These are phyloP conservation scores for Vicia villosa DNA, from an alignment of 306 rosid species.

Conservation along the genomic window DNA sequence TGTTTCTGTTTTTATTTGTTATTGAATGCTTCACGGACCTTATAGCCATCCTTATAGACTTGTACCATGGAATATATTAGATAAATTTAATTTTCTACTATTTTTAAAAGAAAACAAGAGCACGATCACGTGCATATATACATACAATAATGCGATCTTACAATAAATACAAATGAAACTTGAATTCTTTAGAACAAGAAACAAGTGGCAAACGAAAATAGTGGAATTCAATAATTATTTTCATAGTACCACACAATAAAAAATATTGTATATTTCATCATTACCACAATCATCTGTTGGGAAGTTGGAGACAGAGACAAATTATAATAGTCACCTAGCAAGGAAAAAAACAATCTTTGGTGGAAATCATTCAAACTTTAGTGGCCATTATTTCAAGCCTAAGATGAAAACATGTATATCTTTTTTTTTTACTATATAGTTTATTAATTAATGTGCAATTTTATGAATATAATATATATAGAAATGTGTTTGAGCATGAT, in stretches of 20 bases:
- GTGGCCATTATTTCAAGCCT: constrained; percentile 18
- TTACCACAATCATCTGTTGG: neutral
- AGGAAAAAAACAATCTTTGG: neutral
- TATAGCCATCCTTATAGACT: too few relatives aligned
- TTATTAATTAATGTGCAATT: neutral
- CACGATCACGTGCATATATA: neutral
- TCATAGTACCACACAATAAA: neutral
- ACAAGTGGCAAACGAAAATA: constrained; percentile 6
- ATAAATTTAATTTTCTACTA: neutral
- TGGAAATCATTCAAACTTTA: neutral
- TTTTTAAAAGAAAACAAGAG: neutral
- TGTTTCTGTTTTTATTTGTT: too few relatives aligned
- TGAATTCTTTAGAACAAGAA: neutral
- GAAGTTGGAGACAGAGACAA: neutral
- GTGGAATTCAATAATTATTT: constrained; percentile 18
- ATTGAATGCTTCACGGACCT: too few relatives aligned
- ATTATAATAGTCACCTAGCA: constrained; percentile 11
- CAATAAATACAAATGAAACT: neutral
- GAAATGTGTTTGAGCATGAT: neutral
- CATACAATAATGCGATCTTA: neutral
- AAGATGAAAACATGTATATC: neutral
- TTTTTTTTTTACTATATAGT: neutral
- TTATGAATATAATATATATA: neutral
- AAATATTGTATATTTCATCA: neutral
- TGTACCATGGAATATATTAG: too few relatives aligned